Conservation (phyloP, 164 flowering plant species). For the Vitis rupestris region DNA sequence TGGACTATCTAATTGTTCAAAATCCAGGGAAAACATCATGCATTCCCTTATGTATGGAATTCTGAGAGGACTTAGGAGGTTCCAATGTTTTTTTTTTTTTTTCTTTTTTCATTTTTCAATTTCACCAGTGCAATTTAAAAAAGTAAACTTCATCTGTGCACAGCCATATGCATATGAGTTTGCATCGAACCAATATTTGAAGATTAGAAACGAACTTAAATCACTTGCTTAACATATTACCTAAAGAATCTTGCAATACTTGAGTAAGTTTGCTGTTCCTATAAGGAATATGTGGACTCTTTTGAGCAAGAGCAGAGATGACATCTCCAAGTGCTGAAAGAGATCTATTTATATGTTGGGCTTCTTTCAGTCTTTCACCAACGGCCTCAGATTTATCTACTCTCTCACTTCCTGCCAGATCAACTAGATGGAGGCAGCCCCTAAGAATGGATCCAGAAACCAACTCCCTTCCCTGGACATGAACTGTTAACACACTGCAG, state of each 20-base stretch:
- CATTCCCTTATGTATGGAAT: too few relatives aligned
- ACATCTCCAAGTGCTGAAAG: slow-evolving; percentile 95
- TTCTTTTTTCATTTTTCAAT: too few relatives aligned
- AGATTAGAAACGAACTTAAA: too few relatives aligned
- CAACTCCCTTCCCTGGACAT: slow-evolving; percentile 79
- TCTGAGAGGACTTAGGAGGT: too few relatives aligned
- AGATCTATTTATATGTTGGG: slow-evolving; percentile 82
- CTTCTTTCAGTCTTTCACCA: slow-evolving; percentile 91
- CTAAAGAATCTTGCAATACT: slow-evolving; percentile 87
- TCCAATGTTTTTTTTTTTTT: too few relatives aligned
- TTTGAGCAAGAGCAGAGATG: slow-evolving; percentile 86
- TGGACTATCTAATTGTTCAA: too few relatives aligned
- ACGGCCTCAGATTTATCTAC: slow-evolving; percentile 87
- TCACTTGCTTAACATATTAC: slow-evolving; percentile 28
- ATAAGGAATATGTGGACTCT: slow-evolving; percentile 84
- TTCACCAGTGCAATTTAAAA: too few relatives aligned
- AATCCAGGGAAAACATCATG: too few relatives aligned
- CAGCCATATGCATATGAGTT: too few relatives aligned
- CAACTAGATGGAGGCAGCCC: slow-evolving; percentile 92
- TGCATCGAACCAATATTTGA: too few relatives aligned
- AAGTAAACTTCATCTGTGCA: too few relatives aligned
- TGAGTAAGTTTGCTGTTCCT: slow-evolving; percentile 95
- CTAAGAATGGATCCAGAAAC: slow-evolving; percentile 60
- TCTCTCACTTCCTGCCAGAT: slow-evolving; percentile 95
- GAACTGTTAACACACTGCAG: slow-evolving; percentile 75